Base-by-base conservation (phyloP, 192 early-diverging fungal genomes). In the Coemansia sp. region DNA sequence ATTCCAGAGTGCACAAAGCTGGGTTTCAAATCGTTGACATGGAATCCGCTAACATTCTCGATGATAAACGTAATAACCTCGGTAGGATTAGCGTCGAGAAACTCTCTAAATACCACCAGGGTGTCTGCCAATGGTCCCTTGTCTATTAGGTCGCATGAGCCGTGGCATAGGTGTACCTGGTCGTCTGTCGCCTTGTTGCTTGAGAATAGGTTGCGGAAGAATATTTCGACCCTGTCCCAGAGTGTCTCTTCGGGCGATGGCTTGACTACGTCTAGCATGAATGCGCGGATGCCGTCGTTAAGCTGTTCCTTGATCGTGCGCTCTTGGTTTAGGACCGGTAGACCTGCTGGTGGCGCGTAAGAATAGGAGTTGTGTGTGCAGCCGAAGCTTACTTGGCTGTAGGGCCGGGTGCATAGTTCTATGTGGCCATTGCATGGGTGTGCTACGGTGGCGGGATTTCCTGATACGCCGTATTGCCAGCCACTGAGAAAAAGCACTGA, bases 21-120 rank as follows among this genome's bases (percentile, higher is more conserved):
- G 16, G 81, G 78, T n/a, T 82, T 31, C 60, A 90, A 87, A 31
- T 83, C 81, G 7, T 78, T 55, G 3, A 85, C 41, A 22, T 70
- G 7, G 33, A 92, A 84, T 1, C 71, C 85, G 47, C 75, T 86
- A 9, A 83, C 68, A 68, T 94, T 93, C 40, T 91, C 87, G 75
- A 92, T 90, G 34, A 92, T 89, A 69, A 95, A 88, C 1, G 92
- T 91, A 31, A 95, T 60, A 16, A 94, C 84, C 62, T 95, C 92
- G 69, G 86, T 86, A 6, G 90, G 90, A 61, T 95, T 89, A 13
- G 61, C 52, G 13, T 91, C 85, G 57, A 95, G 64, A 70, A 88
- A 95, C 9, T 74, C 55, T 34, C 72, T 82, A 44, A 93, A 83
- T 27, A 76, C 66, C 5, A 66, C 68, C 6, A 95, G 75, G 0